Base-by-base conservation (phyloP, 441 rosid species). In the Viola pubescens region DNA sequence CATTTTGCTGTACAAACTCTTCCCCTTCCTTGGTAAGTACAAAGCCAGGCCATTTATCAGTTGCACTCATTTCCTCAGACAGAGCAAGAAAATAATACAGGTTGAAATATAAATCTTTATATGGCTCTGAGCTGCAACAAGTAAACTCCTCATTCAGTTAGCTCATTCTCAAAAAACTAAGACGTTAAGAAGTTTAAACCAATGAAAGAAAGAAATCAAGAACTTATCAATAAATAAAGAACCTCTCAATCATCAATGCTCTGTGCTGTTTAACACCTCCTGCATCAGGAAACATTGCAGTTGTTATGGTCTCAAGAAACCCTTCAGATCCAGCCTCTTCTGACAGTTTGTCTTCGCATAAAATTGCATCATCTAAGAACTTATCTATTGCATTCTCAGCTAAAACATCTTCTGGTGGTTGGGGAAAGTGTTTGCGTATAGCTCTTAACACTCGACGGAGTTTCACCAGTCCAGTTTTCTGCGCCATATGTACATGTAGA, bases 31-130 rank as follows among this genome's bases (percentile, higher is more conserved):
- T 87, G 42, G 98, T 88, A 66, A 94, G 97, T 58, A 94, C 99
- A 79, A 90, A 91, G 62, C 99, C 98, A 8, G 99, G 95, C 98
- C 97, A 88, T 70, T 91, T 94, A 77, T 94, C 99, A 72, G 92
- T 88, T 71, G 99, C 94, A 74, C 76, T 91, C 84, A 84, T 85
- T 78, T 94, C 99, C 79, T 91, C 99, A 2, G 96, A 85, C 79
- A 87, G 95, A 48, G 89, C 98, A 63, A 91, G 73, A 69, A 81
- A 84, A 74, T 87, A 88, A 77, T 88, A 94, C 69, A 94, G 82
- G 77, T 94, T 84, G 79, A 80, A 64, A 74, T 88, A 91, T 70
- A 94, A 89, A 61, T 94, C 97, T 74, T 79, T 65, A 81, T 88
- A 87, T 56, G 90, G 86, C 72, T 80, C 87, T 60, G 92, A 81